These are phyloP conservation scores for Kingdonia uniflora DNA, from an alignment of 164 flowering plant species.

Conservation along the genomic window DNA sequence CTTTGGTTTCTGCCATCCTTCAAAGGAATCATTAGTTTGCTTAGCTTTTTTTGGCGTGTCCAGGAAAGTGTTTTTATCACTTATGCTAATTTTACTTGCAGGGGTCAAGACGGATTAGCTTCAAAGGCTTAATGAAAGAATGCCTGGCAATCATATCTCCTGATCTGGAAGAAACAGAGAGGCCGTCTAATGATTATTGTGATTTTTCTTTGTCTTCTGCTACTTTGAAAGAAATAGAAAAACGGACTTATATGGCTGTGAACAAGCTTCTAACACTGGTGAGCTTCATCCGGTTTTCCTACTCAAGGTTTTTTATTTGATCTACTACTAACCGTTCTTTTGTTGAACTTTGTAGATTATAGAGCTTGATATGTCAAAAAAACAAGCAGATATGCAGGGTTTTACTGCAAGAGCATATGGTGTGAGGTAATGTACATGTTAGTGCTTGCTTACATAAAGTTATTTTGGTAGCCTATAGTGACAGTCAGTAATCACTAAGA, in stretches of 20 bases:
- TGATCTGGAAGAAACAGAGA: conserved; percentile 13
- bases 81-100: conserved; percentile 19
- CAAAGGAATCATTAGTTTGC: too few relatives aligned
- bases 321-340: not conserved
- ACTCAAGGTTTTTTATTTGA: not conserved
- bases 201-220: too few relatives aligned
- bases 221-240: conserved; percentile 38
- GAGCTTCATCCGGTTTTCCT: conserved; percentile 8
- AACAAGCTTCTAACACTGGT: conserved; percentile 55
- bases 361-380: conserved; percentile 69
- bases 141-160: conserved; percentile 35
- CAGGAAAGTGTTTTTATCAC: not conserved
- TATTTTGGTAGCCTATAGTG: too few relatives aligned
- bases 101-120: conserved; percentile 63
- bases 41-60: not conserved
- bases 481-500: too few relatives aligned
- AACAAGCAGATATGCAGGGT: conserved; percentile 48
- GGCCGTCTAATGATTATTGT: conserved; percentile 7
- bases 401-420: conserved; percentile 75
- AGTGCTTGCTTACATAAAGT: too few relatives aligned
- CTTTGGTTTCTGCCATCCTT: too few relatives aligned
- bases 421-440: conserved; percentile 35
- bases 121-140: conserved; percentile 51
- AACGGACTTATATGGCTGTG: conserved; percentile 30
- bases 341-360: conserved; percentile 33